phyloP scores from a whole-genome alignment of 176 grass and related monocot species.

The Bromus sterilis region DNA sequence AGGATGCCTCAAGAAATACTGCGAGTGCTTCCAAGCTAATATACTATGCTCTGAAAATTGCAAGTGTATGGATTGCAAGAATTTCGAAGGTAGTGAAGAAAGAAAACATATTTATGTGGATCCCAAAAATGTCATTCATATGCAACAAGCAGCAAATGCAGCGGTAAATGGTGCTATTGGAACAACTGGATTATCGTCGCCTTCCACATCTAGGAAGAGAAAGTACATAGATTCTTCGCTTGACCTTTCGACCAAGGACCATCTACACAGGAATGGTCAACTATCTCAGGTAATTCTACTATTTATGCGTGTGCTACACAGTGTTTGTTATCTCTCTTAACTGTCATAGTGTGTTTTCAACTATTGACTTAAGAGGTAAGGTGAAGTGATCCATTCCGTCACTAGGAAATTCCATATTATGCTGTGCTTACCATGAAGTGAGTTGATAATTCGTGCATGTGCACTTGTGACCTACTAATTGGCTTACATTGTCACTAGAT shows the following conservation, averaged over 20 bases:
- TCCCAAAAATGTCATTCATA: constrained; percentile 51
- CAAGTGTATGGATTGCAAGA: constrained; percentile 99
- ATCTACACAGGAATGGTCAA: constrained; percentile 38
- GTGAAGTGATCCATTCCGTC: neutral
- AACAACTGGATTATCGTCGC: constrained; percentile 53
- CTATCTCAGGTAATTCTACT: constrained; percentile 55
- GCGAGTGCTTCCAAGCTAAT: constrained; percentile 97
- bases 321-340: constrained; percentile 1
- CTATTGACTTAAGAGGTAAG: constrained; percentile 19
- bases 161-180: constrained; percentile 81
- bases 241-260: constrained; percentile 44
- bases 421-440: neutral
- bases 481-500: neutral
- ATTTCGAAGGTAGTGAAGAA: constrained; percentile 87
- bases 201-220: constrained; percentile 69
- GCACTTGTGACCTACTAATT: neutral
- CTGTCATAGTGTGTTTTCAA: neutral
- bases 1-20: constrained; percentile 97
- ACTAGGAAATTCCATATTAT: neutral
- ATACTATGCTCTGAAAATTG: constrained; percentile 99
- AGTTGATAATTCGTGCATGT: neutral
- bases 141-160: constrained; percentile 84
- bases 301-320: neutral
- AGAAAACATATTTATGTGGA: constrained; percentile 68
- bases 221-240: constrained; percentile 59